A percentile compares a stretch with the other conserved stretches of the same genome.
Conservation (phyloP, 345 rosid genomes). For the Acer campestre region DNA sequence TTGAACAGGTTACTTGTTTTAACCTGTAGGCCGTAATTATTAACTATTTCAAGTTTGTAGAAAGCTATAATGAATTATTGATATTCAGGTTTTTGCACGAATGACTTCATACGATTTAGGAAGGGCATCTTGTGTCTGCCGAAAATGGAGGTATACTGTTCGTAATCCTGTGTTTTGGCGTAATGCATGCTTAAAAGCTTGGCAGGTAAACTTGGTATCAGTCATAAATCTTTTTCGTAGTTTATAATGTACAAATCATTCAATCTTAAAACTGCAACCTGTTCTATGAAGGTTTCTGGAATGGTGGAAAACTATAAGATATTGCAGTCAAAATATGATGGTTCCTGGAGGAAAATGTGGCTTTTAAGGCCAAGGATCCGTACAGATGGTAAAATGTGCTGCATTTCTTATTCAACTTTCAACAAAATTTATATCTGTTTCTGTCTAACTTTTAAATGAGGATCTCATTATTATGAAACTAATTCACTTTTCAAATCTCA, state of each 20-base stretch:
- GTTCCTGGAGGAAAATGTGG: conserved; percentile 99
- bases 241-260: conserved; percentile 1
- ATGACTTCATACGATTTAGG: conserved; percentile 86
- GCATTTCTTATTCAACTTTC: conserved; percentile 1
- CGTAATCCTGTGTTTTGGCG: conserved; percentile 95
- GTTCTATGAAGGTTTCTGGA: conserved; percentile 59
- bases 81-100: conserved; percentile 73
- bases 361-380: conserved; percentile 87
- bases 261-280: conserved; percentile 9
- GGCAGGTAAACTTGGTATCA: conserved; percentile 61
- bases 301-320: conserved; percentile 74
- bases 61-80: conserved; percentile 12
- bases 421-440: neutral
- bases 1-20: neutral
- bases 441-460: neutral
- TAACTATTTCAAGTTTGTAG: neutral
- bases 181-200: conserved; percentile 84
- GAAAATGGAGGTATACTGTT: conserved; percentile 91
- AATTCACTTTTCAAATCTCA: conserved; percentile 31
- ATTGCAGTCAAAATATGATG: conserved; percentile 77
- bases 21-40: neutral
- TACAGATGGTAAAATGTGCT: conserved; percentile 67
- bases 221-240: conserved; percentile 1
- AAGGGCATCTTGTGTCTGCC: conserved; percentile 86
- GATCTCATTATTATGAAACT: conserved; percentile 3